A percentile compares a stretch with the other conserved stretches of the same genome.
phyloP scores from a whole-genome alignment of 331 rosid species.

The Quercus lobata region DNA sequence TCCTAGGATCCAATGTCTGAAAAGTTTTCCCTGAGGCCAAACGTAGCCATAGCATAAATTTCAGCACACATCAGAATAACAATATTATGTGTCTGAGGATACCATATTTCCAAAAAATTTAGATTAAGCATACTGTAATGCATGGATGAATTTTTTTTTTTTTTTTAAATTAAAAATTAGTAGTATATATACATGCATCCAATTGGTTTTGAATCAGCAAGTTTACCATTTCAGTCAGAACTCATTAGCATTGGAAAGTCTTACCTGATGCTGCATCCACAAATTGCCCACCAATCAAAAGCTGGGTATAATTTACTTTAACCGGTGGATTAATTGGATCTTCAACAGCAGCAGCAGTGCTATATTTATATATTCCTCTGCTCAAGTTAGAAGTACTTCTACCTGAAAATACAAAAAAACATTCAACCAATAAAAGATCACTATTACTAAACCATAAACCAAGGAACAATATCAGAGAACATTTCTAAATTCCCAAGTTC shows the following conservation, averaged over 20 bases:
- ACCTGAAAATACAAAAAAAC: conserved; percentile 33
- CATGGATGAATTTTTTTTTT: background rate
- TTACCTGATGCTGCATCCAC: conserved; percentile 80
- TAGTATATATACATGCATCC: too few relatives aligned
- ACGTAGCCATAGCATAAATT: conserved; percentile 16
- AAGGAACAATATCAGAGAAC: background rate
- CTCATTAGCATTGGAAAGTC: conserved; percentile 5
- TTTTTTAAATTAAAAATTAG: too few relatives aligned
- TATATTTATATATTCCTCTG: conserved; percentile 39
- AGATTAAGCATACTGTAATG: background rate
- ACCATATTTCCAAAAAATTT: background rate
- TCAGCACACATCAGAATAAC: background rate
- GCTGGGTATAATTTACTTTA: conserved; percentile 49
- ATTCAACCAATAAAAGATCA: background rate
- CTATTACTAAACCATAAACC: background rate
- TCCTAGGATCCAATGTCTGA: conserved; percentile 81
- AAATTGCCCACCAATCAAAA: conserved; percentile 75
- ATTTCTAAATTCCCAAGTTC: background rate
- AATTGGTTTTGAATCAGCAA: too few relatives aligned
- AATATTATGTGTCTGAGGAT: background rate
- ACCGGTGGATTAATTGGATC: conserved; percentile 59
- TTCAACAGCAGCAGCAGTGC: conserved; percentile 65
- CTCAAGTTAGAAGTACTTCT: conserved; percentile 28
- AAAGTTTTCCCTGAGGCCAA: conserved; percentile 64
- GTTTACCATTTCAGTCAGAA: too few relatives aligned